A percentile compares a stretch with the other conserved stretches of the same genome.
Conservation (phyloP, 768 basidiomycete species). For the Kwoniella dendrophila region DNA sequence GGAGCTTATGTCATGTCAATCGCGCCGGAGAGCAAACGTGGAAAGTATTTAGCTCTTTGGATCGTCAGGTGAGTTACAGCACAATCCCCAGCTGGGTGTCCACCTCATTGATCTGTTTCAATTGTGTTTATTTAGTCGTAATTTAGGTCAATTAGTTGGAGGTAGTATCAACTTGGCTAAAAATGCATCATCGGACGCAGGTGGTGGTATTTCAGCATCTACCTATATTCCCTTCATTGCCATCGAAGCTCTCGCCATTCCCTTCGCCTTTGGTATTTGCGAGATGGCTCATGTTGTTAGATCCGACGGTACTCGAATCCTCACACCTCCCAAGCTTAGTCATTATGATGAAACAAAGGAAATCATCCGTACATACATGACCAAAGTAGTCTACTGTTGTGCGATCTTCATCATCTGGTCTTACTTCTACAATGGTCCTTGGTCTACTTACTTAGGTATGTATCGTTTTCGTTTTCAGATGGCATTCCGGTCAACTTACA, state of each 20-base stretch:
- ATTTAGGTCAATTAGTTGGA: constrained; percentile 20
- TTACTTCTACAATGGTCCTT: constrained; percentile 27
- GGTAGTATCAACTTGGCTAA: constrained; percentile 26
- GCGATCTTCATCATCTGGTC: constrained; percentile 13
- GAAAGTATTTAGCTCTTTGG: constrained; percentile 33
- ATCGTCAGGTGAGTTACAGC: constrained; percentile 18
- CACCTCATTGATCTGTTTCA: no score
- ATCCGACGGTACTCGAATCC: constrained; percentile 27
- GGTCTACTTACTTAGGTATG: constrained; percentile 31
- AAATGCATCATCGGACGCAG: constrained; percentile 3
- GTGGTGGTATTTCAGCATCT: constrained; percentile 4
- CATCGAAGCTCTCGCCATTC: constrained; percentile 15
- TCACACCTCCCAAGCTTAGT: constrained; percentile 6
- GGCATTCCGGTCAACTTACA: no score
- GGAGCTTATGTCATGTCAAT: constrained; percentile 27
- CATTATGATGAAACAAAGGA: constrained; percentile 23
- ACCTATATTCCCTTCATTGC: constrained; percentile 21
- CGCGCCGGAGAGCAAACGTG: constrained; percentile 18
- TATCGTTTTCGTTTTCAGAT: no score
- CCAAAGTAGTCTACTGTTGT: constrained; percentile 6
- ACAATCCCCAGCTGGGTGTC: no score
- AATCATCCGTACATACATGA: constrained; percentile 5
- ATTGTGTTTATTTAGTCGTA: no score
- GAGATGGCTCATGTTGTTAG: constrained; percentile 23
- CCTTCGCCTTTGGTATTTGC: constrained; percentile 14